A percentile compares a stretch with the other conserved stretches of the same genome.
Evolutionary conservation across 208 protist genomes (phyloP).

Genomic region (Angomonas desouzai): DNA sequence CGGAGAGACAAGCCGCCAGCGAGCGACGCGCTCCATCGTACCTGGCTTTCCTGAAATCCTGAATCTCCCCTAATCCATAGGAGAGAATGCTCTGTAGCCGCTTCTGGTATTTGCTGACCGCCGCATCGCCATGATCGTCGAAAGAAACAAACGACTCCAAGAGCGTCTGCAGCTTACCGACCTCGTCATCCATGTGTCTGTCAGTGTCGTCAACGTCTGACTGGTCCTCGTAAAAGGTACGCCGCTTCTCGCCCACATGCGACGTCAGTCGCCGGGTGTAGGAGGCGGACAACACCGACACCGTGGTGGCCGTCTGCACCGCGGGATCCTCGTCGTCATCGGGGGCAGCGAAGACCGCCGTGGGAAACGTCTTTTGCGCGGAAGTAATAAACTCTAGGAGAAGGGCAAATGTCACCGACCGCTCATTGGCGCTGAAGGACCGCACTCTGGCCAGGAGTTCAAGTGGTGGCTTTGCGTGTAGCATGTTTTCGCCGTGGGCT

Average conservation of each 20-base stretch:
- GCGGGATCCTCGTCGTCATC: not conserved
- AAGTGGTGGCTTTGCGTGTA: not conserved
- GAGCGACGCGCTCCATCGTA: slow-evolving; percentile 16
- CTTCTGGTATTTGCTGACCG: not conserved
- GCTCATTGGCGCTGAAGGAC: not conserved
- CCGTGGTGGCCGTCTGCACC: not conserved
- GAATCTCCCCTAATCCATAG: slow-evolving; percentile 37
- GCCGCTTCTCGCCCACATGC: not conserved
- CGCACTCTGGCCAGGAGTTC: not conserved
- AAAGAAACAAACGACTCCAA: not conserved
- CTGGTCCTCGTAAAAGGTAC: not conserved
- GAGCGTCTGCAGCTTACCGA: not conserved
- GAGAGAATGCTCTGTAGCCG: slow-evolving; percentile 5
- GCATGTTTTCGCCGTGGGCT: not conserved
- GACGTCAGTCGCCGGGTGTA: not conserved
- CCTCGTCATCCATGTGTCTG: not conserved
- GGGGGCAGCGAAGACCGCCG: not conserved
- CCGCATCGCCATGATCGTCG: no score
- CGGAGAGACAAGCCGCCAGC: slow-evolving; percentile 20
- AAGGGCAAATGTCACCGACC: not conserved
- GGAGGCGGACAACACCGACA: not conserved
- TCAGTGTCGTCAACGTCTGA: not conserved
- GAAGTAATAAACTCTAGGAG: not conserved
- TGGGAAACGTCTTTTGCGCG: not conserved
- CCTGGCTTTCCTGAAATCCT: slow-evolving; percentile 18